These are phyloP conservation scores for Mycena sp. DNA, from an alignment of 1,284 basidiomycete species.

Conservation along the genomic window DNA sequence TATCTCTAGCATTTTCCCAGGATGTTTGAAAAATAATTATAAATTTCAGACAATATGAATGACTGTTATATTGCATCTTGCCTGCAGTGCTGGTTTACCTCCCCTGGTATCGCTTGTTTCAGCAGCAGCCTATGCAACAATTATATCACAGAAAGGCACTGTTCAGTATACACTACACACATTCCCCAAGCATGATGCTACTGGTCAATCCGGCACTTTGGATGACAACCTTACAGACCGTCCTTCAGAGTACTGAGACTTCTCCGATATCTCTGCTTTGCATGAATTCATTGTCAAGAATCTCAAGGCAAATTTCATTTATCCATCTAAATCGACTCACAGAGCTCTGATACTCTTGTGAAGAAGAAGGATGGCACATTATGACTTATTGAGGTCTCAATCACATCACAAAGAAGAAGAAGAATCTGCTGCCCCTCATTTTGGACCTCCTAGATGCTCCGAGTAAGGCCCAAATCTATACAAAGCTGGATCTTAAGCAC, in stretches of 20 bases:
- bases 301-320: conserved; percentile 20
- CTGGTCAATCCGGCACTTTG: neutral
- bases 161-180: neutral
- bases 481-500: conserved; percentile 19
- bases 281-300: conserved; percentile 20
- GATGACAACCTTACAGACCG: neutral
- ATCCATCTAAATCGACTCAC: conserved; percentile 8
- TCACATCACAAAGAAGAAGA: conserved; percentile 28
- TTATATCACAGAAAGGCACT: neutral
- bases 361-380: conserved; percentile 36
- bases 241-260: neutral
- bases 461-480: conserved; percentile 20
- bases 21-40: no score
- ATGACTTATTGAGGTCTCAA: conserved; percentile 45
- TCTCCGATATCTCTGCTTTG: neutral
- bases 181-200: neutral
- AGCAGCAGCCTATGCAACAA: conserved; percentile 3
- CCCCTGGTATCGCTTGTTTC: conserved; percentile 9
- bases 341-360: conserved; percentile 21
- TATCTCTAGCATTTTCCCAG: no score
- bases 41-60: no score
- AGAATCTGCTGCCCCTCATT: conserved; percentile 40
- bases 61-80: no score
- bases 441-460: conserved; percentile 38
- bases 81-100: neutral